These are phyloP conservation scores for Lactarius akahatsu DNA, from an alignment of 768 basidiomycete species.

Conservation along the genomic window DNA sequence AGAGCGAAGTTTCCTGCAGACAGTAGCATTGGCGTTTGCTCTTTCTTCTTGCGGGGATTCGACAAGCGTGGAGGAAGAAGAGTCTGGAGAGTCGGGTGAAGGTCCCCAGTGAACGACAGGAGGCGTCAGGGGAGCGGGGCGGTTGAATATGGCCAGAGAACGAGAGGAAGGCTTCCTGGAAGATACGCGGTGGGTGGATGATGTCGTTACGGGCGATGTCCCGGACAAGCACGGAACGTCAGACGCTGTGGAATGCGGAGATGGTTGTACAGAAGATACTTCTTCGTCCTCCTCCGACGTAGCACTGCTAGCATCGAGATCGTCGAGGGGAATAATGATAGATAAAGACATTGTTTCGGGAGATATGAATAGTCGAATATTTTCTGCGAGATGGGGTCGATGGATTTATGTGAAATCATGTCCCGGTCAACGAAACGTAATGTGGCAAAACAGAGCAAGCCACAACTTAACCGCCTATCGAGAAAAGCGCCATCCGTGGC, in stretches of 20 bases:
- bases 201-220: conserved; percentile 4
- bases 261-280: background rate
- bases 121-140: background rate
- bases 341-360: conserved; percentile 14
- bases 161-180: conserved; percentile 15
- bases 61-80: conserved; percentile 19
- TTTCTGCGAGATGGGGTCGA: background rate
- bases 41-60: background rate
- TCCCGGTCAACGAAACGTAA: background rate
- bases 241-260: background rate
- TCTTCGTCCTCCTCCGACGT: background rate
- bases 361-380: background rate
- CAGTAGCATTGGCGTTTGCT: background rate
- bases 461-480: conserved; percentile 9
- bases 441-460: conserved; percentile 16
- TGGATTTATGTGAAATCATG: conserved; percentile 12
- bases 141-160: conserved; percentile 21
- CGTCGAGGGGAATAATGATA: conserved; percentile 7
- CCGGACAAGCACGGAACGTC: conserved; percentile 5
- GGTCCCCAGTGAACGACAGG: conserved; percentile 16
- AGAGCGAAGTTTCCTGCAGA: conserved; percentile 2
- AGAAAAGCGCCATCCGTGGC: background rate
- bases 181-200: background rate
- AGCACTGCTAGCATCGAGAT: background rate
- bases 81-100: background rate